Conservation (phyloP, 1,284 basidiomycete genomes). For the Puccinia polysora region DNA sequence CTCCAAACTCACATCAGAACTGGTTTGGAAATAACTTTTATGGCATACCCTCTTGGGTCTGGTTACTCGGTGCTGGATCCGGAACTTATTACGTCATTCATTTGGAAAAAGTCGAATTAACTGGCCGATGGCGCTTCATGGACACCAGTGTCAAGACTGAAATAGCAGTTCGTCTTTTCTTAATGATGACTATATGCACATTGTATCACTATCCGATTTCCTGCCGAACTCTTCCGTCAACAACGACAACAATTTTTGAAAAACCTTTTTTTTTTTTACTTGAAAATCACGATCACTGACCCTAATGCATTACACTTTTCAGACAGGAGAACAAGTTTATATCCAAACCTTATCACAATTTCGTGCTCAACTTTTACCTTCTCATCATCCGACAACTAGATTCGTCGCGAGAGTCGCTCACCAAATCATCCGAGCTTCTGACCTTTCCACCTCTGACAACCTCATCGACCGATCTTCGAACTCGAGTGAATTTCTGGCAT, state of each 20-base stretch:
- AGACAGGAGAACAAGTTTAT: constrained; percentile 50
- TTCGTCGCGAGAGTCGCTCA: constrained; percentile 48
- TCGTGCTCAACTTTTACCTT: constrained; percentile 47
- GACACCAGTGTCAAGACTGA: constrained; percentile 49
- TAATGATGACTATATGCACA: too few species aligned
- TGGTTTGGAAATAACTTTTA: neutral
- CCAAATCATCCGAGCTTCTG: constrained; percentile 49
- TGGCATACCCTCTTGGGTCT: constrained; percentile 31
- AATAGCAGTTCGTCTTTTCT: constrained; percentile 31
- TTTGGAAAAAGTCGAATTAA: constrained; percentile 51
- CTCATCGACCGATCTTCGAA: too few species aligned
- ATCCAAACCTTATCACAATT: constrained; percentile 48
- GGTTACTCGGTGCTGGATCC: constrained; percentile 46
- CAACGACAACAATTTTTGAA: too few species aligned
- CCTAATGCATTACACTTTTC: neutral
- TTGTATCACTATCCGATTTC: too few species aligned
- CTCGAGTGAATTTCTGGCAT: too few species aligned
- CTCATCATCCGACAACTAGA: constrained; percentile 45
- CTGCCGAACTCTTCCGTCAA: neutral
- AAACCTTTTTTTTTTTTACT: neutral
- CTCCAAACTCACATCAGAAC: too few species aligned
- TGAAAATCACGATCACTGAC: neutral
- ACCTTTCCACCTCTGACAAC: too few species aligned
- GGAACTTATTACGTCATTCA: constrained; percentile 51
- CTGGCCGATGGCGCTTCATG: constrained; percentile 51